phyloP scores from a whole-genome alignment of 345 rosid species.

The Dipteronia dyeriana region DNA sequence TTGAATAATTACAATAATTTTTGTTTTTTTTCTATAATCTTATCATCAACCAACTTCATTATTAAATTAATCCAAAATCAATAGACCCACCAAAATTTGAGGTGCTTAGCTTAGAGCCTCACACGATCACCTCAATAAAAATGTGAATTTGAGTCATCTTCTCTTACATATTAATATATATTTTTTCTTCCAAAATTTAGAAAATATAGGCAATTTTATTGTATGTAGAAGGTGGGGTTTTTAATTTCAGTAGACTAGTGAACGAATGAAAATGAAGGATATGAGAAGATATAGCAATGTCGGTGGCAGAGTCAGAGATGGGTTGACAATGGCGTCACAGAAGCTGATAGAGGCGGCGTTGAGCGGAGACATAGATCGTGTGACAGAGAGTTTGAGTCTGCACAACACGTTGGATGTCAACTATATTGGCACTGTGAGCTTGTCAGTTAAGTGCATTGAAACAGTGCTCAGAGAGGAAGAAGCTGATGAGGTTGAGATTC shows the following conservation, averaged over 20 bases:
- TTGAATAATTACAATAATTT: too few species aligned
- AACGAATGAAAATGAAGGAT: background rate
- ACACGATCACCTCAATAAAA: too few species aligned
- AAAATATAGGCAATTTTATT: too few species aligned
- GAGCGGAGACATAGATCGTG: constrained; percentile 30
- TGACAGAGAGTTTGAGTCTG: constrained; percentile 18
- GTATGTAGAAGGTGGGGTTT: background rate
- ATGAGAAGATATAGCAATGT: constrained; percentile 25
- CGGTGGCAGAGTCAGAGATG: constrained; percentile 28
- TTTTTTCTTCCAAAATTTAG: too few species aligned
- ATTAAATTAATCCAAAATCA: too few species aligned
- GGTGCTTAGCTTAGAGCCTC: too few species aligned
- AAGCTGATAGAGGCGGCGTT: constrained; percentile 34
- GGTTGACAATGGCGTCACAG: constrained; percentile 24
- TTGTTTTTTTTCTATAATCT: too few species aligned
- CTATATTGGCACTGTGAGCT: constrained; percentile 36
- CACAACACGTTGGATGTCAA: constrained; percentile 28
- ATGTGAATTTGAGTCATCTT: too few species aligned
- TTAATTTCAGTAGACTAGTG: background rate
- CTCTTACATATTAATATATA: too few species aligned
- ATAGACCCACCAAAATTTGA: too few species aligned
- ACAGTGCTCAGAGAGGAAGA: constrained; percentile 35
- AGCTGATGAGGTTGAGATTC: constrained; percentile 38
- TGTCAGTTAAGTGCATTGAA: constrained; percentile 36
- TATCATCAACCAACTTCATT: too few species aligned